Base-by-base conservation (phyloP, 306 rosid genomes). In the Chamaecrista fasciculata region DNA sequence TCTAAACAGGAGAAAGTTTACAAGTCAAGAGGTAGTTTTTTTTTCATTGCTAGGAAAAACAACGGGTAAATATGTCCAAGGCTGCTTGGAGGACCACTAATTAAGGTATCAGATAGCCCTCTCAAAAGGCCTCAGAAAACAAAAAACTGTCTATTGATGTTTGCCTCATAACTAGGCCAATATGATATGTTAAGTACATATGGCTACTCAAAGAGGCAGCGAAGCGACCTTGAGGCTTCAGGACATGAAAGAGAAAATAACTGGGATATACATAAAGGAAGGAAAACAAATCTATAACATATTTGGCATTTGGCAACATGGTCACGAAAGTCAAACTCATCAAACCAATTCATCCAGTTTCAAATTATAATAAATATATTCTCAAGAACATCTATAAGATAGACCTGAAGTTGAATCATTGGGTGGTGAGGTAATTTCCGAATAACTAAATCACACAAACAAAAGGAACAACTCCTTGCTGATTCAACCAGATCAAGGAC, bases 171-270 rank as follows among this genome's bases (percentile, higher is more conserved):
- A 69, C 55, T 55, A 21, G 8, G 51, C 69, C 69, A 48, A 15
- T 71, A 60, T 60, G 61, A 64, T n/a, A 60, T 20, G 56, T 60
- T 9, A 23, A 21, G 47, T n/a, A 8, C 62, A 71, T 5, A 62
- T n/a, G 62, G 62, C 77, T n/a, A 50, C 70, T 49, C 62, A 36
- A 72, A 62, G 77, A 37, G 63, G 53, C 70, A 37, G 18, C 62
- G 53, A 33, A 0, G n/a, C n/a, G n/a, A 16, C 15, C 33, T 48
- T 46, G 15, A 25, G 25, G 34, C n/a, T 56, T n/a, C 34, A 49
- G 43, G 6, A 39, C 5, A 25, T 19, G 43, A 31, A 3, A 24
- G 23, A 24, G 34, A 49, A 55, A 20, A 55, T 5, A 33, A 29
- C 7, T 11, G 40, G 36, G 7, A 21, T 37, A 18, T 8, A 16